Conservation (phyloP, 495 filamentous ascomycete genomes). For the Astrothelium macrocarpum region DNA sequence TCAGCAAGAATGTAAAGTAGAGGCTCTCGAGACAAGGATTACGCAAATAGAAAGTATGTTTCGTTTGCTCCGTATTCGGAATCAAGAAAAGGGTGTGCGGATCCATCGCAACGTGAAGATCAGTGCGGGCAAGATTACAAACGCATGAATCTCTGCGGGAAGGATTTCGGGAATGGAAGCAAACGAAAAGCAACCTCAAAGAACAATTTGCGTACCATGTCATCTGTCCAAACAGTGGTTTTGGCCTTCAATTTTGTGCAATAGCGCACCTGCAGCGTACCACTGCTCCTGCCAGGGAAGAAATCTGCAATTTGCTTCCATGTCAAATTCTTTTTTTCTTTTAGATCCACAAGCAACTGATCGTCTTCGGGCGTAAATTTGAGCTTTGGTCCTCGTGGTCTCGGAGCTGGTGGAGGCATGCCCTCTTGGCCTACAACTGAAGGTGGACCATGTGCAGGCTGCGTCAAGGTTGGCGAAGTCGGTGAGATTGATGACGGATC, state of each 20-base stretch:
- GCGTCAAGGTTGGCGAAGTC: constrained; percentile 1
- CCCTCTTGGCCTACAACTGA: constrained; percentile 72
- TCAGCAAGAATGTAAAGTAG: not conserved
- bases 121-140: too few relatives aligned
- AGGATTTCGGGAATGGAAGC: not conserved
- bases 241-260: constrained; percentile 90
- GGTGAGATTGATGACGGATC: constrained; percentile 17
- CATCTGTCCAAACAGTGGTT: constrained; percentile 83
- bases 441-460: constrained; percentile 42
- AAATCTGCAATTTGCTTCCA: constrained; percentile 96
- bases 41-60: not conserved
- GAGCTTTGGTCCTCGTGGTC: constrained; percentile 72
- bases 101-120: too few relatives aligned
- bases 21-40: not conserved
- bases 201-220: constrained; percentile 58
- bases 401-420: constrained; percentile 68
- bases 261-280: constrained; percentile 85
- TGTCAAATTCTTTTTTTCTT: constrained; percentile 83
- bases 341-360: constrained; percentile 70
- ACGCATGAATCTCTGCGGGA: too few relatives aligned
- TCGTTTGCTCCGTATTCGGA: not conserved
- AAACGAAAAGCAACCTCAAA: not conserved
- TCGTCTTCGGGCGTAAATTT: constrained; percentile 90
- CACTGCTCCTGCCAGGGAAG: constrained; percentile 79
- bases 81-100: not conserved